These are phyloP conservation scores for Pezicula carpinea DNA, from an alignment of 2,329 filamentous ascomycete genomes.

Conservation along the genomic window DNA sequence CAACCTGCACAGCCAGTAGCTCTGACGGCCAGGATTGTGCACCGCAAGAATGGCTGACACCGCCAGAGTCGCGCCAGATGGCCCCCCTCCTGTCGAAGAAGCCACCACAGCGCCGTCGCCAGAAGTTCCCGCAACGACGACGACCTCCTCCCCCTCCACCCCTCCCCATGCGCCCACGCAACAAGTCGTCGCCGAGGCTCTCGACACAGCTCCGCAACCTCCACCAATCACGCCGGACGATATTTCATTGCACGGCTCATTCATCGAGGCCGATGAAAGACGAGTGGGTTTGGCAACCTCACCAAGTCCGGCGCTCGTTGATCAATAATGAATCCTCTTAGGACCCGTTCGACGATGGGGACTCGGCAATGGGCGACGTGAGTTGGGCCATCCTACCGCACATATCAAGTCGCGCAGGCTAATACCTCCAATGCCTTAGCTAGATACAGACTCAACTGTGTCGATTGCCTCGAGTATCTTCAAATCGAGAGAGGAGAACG, in stretches of 20 bases:
- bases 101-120: no score
- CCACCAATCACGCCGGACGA: not conserved
- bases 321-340: not conserved
- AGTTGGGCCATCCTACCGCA: not conserved
- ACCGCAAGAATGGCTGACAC: no score
- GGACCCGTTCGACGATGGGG: not conserved
- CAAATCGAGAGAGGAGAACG: slow-evolving; percentile 32
- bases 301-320: not conserved
- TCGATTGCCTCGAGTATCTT: slow-evolving; percentile 28
- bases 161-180: no score
- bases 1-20: no score
- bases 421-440: not conserved
- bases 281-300: not conserved
- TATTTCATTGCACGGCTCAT: not conserved
- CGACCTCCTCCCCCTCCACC: no score
- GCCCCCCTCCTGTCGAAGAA: no score
- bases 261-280: not conserved
- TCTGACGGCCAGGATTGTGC: no score
- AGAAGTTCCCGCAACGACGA: no score
- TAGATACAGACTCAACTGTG: not conserved
- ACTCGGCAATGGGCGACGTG: not conserved
- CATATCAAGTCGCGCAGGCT: not conserved
- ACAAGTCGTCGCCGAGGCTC: not conserved
- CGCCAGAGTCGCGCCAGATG: no score
- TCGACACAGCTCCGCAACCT: not conserved